phyloP scores from a whole-genome alignment of 2,329 filamentous ascomycete genomes.

The Colletotrichum sp. region DNA sequence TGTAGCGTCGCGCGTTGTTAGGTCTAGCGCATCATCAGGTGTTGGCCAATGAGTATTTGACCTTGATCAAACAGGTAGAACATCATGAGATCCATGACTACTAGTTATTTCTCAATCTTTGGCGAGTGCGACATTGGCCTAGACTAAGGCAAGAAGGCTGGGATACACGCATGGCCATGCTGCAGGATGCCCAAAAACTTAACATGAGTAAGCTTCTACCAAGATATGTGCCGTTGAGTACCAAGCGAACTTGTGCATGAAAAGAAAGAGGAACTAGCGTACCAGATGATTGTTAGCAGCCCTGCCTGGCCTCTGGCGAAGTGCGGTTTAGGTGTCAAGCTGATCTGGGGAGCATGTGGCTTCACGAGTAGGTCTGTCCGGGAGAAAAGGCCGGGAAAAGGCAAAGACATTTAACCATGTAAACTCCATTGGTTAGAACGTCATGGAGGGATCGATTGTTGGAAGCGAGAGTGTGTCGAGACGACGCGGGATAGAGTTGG shows the following conservation, averaged over 20 bases:
- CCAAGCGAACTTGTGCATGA: neutral
- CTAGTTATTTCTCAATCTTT: neutral
- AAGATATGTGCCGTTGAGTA: neutral
- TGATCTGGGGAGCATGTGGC: constrained; percentile 4
- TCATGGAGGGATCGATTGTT: neutral
- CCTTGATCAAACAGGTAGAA: neutral
- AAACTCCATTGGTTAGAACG: constrained; percentile 12
- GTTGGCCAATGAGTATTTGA: neutral
- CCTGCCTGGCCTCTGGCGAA: constrained; percentile 1
- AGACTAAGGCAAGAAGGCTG: neutral
- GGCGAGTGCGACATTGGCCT: neutral
- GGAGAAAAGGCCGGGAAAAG: constrained; percentile 30
- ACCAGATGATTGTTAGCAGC: neutral
- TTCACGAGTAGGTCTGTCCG: constrained; percentile 26
- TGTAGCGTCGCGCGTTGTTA: neutral
- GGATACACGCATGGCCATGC: neutral
- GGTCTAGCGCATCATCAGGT: neutral
- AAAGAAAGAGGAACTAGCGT: neutral
- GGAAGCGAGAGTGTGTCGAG: neutral
- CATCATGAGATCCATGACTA: neutral
- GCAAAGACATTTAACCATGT: constrained; percentile 27
- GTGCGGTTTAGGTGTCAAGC: neutral
- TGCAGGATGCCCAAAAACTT: neutral
- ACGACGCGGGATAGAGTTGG: neutral
- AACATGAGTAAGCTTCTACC: constrained; percentile 10